These are phyloP conservation scores for Cercospora sp. DNA, from an alignment of 2,329 filamentous ascomycete genomes.

Conservation along the genomic window DNA sequence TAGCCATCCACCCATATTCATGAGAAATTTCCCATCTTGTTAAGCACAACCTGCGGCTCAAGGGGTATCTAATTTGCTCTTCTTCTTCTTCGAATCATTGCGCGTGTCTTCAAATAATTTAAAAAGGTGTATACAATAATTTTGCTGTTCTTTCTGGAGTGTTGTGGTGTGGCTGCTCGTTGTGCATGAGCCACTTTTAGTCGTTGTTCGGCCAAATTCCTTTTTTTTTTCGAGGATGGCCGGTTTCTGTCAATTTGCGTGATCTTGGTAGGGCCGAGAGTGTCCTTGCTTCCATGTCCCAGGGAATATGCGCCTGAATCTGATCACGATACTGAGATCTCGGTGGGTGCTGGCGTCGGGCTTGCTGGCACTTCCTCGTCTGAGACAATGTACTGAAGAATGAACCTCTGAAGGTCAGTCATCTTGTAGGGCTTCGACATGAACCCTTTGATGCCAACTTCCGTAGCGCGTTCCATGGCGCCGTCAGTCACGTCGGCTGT, in stretches of 20 bases:
- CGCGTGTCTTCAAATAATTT: not conserved
- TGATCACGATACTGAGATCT: not conserved
- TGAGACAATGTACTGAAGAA: constrained; percentile 50
- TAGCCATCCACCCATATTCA: not conserved
- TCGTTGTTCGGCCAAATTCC: not conserved
- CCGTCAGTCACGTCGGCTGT: constrained; percentile 68
- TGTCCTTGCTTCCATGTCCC: too few relatives aligned
- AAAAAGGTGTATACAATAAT: not conserved
- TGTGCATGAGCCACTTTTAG: not conserved
- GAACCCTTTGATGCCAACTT: constrained; percentile 67
- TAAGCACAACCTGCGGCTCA: not conserved
- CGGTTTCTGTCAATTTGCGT: not conserved
- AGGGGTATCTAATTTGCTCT: not conserved
- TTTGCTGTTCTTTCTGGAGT: not conserved
- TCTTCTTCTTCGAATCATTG: not conserved
- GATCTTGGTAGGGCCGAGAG: too few relatives aligned
- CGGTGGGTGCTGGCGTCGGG: not conserved
- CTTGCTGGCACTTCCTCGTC: not conserved
- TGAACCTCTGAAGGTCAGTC: constrained; percentile 62
- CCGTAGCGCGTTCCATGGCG: constrained; percentile 60
- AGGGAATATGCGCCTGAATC: too few relatives aligned
- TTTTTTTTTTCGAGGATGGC: not conserved
- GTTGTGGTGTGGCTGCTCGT: not conserved
- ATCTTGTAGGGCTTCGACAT: constrained; percentile 69
- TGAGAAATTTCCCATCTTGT: not conserved